Evolutionary conservation across 768 basidiomycete genomes (phyloP).

Genomic region (Ramaria sp.): DNA sequence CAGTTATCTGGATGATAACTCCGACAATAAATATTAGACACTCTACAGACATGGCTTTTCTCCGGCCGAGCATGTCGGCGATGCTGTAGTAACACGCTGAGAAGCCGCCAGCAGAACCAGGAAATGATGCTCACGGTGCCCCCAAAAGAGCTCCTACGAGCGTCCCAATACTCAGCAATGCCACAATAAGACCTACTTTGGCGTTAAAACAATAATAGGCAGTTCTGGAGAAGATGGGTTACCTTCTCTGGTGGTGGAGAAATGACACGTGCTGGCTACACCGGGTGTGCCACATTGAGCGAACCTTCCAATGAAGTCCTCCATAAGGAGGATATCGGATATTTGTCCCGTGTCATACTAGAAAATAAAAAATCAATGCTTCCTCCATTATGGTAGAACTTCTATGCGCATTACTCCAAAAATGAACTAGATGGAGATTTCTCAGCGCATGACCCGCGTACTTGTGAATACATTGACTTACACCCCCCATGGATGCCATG

Average conservation of each 20-base stretch:
- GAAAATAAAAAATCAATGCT: neutral
- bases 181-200: slow-evolving; percentile 57
- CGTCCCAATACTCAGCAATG: slow-evolving; percentile 62
- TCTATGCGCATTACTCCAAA: slow-evolving; percentile 4
- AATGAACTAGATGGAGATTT: slow-evolving; percentile 19
- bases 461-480: no score
- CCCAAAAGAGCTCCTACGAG: slow-evolving; percentile 50
- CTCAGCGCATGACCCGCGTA: neutral
- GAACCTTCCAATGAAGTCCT: slow-evolving; percentile 56
- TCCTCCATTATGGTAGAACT: neutral
- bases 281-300: slow-evolving; percentile 34
- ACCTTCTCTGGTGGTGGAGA: slow-evolving; percentile 41
- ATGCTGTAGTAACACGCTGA: slow-evolving; percentile 23
- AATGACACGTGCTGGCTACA: slow-evolving; percentile 34
- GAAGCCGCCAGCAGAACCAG: neutral
- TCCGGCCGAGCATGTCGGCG: slow-evolving; percentile 55
- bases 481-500: slow-evolving; percentile 62
- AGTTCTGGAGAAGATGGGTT: neutral
- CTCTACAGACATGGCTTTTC: slow-evolving; percentile 54
- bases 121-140: slow-evolving; percentile 35
- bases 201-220: neutral
- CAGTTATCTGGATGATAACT: slow-evolving; percentile 45
- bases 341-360: slow-evolving; percentile 71
- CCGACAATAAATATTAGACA: slow-evolving; percentile 48
- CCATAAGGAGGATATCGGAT: slow-evolving; percentile 64